These are phyloP conservation scores for Thelephora terrestris DNA, from an alignment of 1,284 basidiomycete species.

Conservation along the genomic window DNA sequence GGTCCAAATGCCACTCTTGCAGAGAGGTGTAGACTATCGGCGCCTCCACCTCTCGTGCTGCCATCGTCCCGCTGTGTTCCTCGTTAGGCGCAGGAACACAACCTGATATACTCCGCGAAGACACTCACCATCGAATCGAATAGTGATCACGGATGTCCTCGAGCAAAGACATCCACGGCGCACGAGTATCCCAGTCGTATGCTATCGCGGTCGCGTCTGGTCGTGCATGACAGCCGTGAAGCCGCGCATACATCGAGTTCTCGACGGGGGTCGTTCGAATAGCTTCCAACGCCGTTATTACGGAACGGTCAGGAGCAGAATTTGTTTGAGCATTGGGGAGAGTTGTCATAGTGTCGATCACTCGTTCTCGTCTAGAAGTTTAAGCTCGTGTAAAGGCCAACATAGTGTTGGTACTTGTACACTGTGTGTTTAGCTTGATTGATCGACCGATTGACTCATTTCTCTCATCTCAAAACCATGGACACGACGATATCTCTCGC, in stretches of 20 bases:
- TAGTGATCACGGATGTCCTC: constrained; percentile 56
- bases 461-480: not conserved
- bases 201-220: constrained; percentile 26
- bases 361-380: too few relatives aligned
- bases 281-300: constrained; percentile 41
- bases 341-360: constrained; percentile 10
- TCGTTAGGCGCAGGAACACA: not conserved
- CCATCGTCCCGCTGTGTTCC: too few relatives aligned
- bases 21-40: constrained; percentile 59
- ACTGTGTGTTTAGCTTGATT: too few relatives aligned
- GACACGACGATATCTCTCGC: not conserved
- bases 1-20: constrained; percentile 45
- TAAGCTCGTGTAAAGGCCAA: too few relatives aligned
- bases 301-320: constrained; percentile 27
- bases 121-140: constrained; percentile 43
- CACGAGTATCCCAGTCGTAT: constrained; percentile 58
- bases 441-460: constrained; percentile 1
- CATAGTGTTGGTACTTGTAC: too few relatives aligned
- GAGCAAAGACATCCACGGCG: constrained; percentile 70
- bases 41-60: constrained; percentile 26
- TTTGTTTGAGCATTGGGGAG: constrained; percentile 9
- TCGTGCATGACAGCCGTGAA: constrained; percentile 29
- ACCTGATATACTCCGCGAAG: not conserved
- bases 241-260: constrained; percentile 50
- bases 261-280: constrained; percentile 54